phyloP scores from a whole-genome alignment of 108 stramenopile genomes.

The Pseudonitzschia delicatissima region DNA sequence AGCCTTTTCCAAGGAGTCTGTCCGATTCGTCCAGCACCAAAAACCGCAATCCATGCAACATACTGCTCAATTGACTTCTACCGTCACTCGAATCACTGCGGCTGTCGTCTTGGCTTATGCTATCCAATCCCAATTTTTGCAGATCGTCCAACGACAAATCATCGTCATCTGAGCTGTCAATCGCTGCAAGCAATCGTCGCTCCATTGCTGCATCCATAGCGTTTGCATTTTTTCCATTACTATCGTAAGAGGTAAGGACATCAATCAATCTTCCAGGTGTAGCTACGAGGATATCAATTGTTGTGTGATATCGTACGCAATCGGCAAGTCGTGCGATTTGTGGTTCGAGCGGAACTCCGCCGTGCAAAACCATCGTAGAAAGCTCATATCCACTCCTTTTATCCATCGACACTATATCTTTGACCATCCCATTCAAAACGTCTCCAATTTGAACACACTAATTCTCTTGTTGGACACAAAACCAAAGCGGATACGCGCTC shows the following conservation, averaged over 20 bases:
- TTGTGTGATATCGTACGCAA: conserved; percentile 20
- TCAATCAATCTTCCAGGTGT: conserved; percentile 96
- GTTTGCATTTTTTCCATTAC: conserved; percentile 28
- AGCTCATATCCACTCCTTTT: neutral
- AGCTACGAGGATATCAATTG: conserved; percentile 89
- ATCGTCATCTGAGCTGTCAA: conserved; percentile 36
- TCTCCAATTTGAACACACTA: conserved; percentile 83
- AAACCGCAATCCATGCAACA: conserved; percentile 53
- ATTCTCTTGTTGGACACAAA: conserved; percentile 91
- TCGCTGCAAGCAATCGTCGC: conserved; percentile 54
- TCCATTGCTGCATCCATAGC: conserved; percentile 52
- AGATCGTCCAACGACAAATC: conserved; percentile 51
- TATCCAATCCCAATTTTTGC: conserved; percentile 49
- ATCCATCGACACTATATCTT: conserved; percentile 14
- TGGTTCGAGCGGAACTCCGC: conserved; percentile 61
- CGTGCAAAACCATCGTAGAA: conserved; percentile 44
- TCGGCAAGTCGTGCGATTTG: conserved; percentile 55
- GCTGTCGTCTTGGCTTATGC: conserved; percentile 8
- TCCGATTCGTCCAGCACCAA: conserved; percentile 98
- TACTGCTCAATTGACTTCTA: conserved; percentile 38
- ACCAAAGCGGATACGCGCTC: conserved; percentile 63
- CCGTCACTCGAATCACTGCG: conserved; percentile 55
- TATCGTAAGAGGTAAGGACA: conserved; percentile 55
- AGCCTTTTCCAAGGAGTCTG: conserved; percentile 71
- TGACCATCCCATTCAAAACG: conserved; percentile 48